Conservation (phyloP, 2,329 filamentous ascomycete genomes). For the Bipolaris sorokiniana region DNA sequence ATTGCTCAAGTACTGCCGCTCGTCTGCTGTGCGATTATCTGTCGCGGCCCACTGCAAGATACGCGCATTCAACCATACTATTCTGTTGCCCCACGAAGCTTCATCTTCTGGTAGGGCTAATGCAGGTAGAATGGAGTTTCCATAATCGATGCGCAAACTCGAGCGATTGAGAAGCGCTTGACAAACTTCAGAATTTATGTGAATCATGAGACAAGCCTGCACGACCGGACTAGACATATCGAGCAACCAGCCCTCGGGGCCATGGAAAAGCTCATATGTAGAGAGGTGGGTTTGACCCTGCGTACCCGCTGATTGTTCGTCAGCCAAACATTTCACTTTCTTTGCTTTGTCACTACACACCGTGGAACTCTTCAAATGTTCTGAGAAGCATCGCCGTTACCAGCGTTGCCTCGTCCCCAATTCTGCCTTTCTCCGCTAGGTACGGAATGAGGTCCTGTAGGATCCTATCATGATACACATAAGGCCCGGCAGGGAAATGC, state of each 20-base stretch:
- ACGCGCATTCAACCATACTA: constrained; percentile 26
- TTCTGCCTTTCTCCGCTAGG: constrained; percentile 20
- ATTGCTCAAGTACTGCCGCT: constrained; percentile 18
- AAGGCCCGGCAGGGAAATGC: constrained; percentile 20
- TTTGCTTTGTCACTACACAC: constrained; percentile 10
- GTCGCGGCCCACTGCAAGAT: constrained; percentile 23
- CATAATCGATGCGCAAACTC: constrained; percentile 23
- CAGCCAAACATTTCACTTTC: background rate
- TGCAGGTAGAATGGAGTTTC: constrained; percentile 10
- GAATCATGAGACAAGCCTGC: constrained; percentile 25
- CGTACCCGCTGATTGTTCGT: constrained; percentile 23
- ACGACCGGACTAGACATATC: constrained; percentile 21
- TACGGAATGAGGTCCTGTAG: constrained; percentile 24
- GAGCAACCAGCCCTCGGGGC: constrained; percentile 20
- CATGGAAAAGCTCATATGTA: constrained; percentile 25
- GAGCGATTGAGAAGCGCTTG: constrained; percentile 18
- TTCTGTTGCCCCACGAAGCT: constrained; percentile 24
- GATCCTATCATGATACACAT: constrained; percentile 25
- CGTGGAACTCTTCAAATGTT: constrained; percentile 26
- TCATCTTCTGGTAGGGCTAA: constrained; percentile 17
- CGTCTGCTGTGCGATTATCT: constrained; percentile 3
- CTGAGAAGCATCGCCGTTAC: constrained; percentile 27
- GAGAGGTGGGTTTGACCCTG: constrained; percentile 23
- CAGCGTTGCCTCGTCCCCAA: constrained; percentile 27
- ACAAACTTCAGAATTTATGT: constrained; percentile 27